Conservation (phyloP, 805 yeast genomes). For the Saccharomyces cerevisiae region DNA sequence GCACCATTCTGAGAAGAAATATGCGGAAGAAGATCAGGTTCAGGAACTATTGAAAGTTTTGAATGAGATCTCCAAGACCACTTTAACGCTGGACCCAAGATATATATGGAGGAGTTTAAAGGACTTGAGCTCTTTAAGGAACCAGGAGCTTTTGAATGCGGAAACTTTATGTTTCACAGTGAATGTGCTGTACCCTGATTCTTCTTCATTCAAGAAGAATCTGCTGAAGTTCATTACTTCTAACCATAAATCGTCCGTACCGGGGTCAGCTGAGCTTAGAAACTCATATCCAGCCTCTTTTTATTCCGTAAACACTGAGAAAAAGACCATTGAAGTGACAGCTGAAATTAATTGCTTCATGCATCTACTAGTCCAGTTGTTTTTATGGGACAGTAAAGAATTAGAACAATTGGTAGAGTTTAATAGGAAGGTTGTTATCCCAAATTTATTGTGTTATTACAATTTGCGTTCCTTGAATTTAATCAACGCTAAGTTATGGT, state of each 20-base stretch:
- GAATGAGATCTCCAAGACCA: slow-evolving; percentile 44
- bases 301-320: slow-evolving; percentile 22
- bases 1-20: slow-evolving; percentile 20
- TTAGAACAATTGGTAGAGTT: slow-evolving; percentile 43
- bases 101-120: slow-evolving; percentile 79
- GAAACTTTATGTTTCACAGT: slow-evolving; percentile 50
- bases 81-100: slow-evolving; percentile 72
- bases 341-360: slow-evolving; percentile 79
- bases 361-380: slow-evolving; percentile 71
- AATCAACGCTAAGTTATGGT: slow-evolving; percentile 87
- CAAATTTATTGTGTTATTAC: slow-evolving; percentile 46
- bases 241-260: slow-evolving; percentile 28
- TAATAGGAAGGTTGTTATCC: slow-evolving; percentile 42
- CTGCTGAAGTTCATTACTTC: slow-evolving; percentile 36
- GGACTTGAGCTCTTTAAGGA: slow-evolving; percentile 69
- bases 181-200: slow-evolving; percentile 44
- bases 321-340: slow-evolving; percentile 35
- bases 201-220: slow-evolving; percentile 36
- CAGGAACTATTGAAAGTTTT: slow-evolving; percentile 28
- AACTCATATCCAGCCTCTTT: slow-evolving; percentile 27
- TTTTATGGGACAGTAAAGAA: slow-evolving; percentile 55
- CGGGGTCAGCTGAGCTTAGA: slow-evolving; percentile 30
- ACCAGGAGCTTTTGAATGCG: slow-evolving; percentile 39
- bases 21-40: slow-evolving; percentile 27
- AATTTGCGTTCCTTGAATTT: slow-evolving; percentile 81